phyloP scores from a whole-genome alignment of 2,329 filamentous ascomycete genomes.

The Botrytis porri region DNA sequence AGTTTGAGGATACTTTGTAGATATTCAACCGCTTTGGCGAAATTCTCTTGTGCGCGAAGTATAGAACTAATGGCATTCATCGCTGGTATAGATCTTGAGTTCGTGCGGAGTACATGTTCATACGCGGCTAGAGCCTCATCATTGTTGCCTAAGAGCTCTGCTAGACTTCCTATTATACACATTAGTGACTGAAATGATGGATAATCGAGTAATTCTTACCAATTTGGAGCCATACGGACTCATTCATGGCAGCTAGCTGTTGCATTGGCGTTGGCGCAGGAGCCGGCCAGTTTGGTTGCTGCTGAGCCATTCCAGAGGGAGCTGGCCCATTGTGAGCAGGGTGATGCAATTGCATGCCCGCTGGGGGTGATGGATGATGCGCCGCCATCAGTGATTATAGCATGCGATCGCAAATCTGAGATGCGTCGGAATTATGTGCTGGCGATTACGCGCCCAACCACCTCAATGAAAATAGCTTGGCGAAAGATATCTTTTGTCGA shows the following conservation, averaged over 20 bases:
- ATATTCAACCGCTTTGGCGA: slow-evolving; percentile 90
- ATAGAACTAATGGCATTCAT: slow-evolving; percentile 95
- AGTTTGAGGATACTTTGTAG: slow-evolving; percentile 87
- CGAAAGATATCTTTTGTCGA: neutral
- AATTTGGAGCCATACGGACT: slow-evolving; percentile 87
- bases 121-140: slow-evolving; percentile 90
- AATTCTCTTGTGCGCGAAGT: slow-evolving; percentile 86
- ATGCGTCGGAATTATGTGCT: slow-evolving; percentile 9
- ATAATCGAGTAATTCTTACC: slow-evolving; percentile 55
- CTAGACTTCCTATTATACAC: slow-evolving; percentile 64
- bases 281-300: slow-evolving; percentile 42
- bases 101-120: slow-evolving; percentile 83
- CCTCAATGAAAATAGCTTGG: slow-evolving; percentile 9
- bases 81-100: slow-evolving; percentile 81
- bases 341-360: slow-evolving; percentile 57
- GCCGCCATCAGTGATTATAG: slow-evolving; percentile 32
- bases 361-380: slow-evolving; percentile 38
- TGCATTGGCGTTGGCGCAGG: slow-evolving; percentile 47
- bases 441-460: slow-evolving; percentile 20
- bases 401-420: slow-evolving; percentile 12
- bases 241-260: slow-evolving; percentile 75
- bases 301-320: slow-evolving; percentile 33
- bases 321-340: slow-evolving; percentile 29
- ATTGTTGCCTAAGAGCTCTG: slow-evolving; percentile 81
- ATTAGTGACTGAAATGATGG: slow-evolving; percentile 36